Conservation (phyloP, 2,329 filamentous ascomycete species). For the Macrophomina tecta region DNA sequence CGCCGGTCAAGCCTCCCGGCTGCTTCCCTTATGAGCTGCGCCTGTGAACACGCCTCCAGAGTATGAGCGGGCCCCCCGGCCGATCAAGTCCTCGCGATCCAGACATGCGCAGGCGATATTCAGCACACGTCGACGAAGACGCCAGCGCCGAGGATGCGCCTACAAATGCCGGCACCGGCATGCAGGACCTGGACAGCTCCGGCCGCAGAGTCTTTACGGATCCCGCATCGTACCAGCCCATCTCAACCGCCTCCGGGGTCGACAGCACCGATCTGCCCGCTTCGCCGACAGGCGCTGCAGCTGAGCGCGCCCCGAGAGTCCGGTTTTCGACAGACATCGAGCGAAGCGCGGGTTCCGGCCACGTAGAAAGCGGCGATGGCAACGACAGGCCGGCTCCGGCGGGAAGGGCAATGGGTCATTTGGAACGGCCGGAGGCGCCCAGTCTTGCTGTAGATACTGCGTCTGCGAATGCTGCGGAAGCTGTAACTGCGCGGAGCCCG, state of each 20-base stretch:
- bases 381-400: constrained; percentile 29
- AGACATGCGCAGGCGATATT: constrained; percentile 40
- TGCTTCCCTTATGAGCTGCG: constrained; percentile 18
- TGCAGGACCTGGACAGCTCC: constrained; percentile 33
- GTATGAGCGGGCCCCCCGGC: constrained; percentile 39
- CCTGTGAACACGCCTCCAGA: constrained; percentile 27
- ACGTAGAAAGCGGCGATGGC: constrained; percentile 31
- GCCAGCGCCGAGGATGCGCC: constrained; percentile 19
- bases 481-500: constrained; percentile 28
- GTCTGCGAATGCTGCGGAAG: constrained; percentile 33
- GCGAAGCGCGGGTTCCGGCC: constrained; percentile 26
- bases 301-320: constrained; percentile 40
- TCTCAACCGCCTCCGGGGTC: constrained; percentile 32
- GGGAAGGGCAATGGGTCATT: constrained; percentile 28
- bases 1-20: neutral
- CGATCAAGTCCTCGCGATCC: constrained; percentile 30
- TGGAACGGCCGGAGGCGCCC: constrained; percentile 38
- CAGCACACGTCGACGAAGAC: constrained; percentile 38
- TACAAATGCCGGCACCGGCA: constrained; percentile 29
- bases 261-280: constrained; percentile 31
- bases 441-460: constrained; percentile 44
- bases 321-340: constrained; percentile 47
- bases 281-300: constrained; percentile 32
- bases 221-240: constrained; percentile 26
- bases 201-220: constrained; percentile 29